These are phyloP conservation scores for Chalciporus chontae DNA, from an alignment of 768 basidiomycete genomes.

Conservation along the genomic window DNA sequence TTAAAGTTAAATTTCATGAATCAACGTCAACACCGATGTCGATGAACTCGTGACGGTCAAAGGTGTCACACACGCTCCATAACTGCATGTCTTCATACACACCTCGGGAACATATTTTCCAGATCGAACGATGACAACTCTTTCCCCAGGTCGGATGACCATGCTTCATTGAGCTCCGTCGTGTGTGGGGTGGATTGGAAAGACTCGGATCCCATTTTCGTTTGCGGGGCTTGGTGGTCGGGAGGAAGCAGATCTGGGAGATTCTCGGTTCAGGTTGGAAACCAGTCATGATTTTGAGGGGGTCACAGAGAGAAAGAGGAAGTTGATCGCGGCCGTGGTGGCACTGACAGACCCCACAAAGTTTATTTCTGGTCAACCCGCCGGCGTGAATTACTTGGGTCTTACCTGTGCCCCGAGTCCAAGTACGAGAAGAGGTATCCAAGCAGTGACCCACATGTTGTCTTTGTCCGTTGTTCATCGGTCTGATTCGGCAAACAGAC, in stretches of 20 bases:
- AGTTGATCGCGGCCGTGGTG: not conserved
- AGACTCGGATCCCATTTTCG: slow-evolving; percentile 37
- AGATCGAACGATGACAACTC: slow-evolving; percentile 43
- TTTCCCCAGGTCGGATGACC: slow-evolving; percentile 31
- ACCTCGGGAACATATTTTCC: slow-evolving; percentile 31
- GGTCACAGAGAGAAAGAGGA: not conserved
- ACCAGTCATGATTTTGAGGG: too few species aligned
- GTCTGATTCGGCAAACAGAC: too few species aligned
- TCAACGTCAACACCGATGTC: not conserved
- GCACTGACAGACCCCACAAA: not conserved
- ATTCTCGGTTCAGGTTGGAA: too few species aligned
- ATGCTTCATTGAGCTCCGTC: slow-evolving; percentile 19
- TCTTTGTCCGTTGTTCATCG: too few species aligned
- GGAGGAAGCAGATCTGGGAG: slow-evolving; percentile 22
- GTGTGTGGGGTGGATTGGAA: slow-evolving; percentile 35
- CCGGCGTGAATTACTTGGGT: too few species aligned
- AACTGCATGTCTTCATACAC: slow-evolving; percentile 8
- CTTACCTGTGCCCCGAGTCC: too few species aligned
- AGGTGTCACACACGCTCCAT: slow-evolving; percentile 1
- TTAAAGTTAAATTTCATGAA: slow-evolving; percentile 17
- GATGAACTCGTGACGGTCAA: not conserved
- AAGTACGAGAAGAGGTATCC: too few species aligned
- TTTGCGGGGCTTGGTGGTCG: slow-evolving; percentile 33
- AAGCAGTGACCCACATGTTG: too few species aligned
- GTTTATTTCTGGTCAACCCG: too few species aligned